Conservation (phyloP, 352 stramenopile species). For the Globisporangium splendens region DNA sequence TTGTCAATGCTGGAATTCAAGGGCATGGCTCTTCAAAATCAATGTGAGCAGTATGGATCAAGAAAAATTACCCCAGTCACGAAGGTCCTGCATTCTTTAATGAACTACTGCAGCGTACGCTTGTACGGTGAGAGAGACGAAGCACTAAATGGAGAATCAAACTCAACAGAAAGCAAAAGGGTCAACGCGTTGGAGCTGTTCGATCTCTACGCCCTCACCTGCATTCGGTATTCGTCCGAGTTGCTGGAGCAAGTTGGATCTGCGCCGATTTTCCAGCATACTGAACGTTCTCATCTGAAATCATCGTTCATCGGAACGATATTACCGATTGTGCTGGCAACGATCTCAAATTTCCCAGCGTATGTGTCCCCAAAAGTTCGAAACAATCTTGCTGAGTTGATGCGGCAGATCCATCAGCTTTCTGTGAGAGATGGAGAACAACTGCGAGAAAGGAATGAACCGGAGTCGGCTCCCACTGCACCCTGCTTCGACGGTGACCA, state of each 20-base stretch:
- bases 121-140: constrained; percentile 30
- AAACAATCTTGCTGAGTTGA: constrained; percentile 20
- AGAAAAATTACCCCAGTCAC: constrained; percentile 23
- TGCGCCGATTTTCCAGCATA: background rate
- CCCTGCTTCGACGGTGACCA: constrained; percentile 38
- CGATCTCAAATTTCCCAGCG: constrained; percentile 39
- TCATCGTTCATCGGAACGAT: constrained; percentile 41
- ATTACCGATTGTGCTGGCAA: constrained; percentile 39
- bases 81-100: constrained; percentile 37
- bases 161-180: constrained; percentile 5
- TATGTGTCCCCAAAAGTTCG: constrained; percentile 26
- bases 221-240: constrained; percentile 32
- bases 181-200: constrained; percentile 26
- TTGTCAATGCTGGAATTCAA: constrained; percentile 32
- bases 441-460: background rate
- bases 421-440: constrained; percentile 10
- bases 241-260: constrained; percentile 13
- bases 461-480: constrained; percentile 6
- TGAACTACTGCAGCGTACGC: constrained; percentile 44
- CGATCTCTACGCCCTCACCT: constrained; percentile 36
- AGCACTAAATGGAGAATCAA: constrained; percentile 14
- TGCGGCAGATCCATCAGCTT: constrained; percentile 27
- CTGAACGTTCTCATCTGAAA: constrained; percentile 10
- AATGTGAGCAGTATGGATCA: background rate
- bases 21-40: background rate